Percentiles rank a stretch among this genome's conserved stretches.
phyloP scores from a whole-genome alignment of 2,329 filamentous ascomycete species.

The Pseudogymnoascus sp. region DNA sequence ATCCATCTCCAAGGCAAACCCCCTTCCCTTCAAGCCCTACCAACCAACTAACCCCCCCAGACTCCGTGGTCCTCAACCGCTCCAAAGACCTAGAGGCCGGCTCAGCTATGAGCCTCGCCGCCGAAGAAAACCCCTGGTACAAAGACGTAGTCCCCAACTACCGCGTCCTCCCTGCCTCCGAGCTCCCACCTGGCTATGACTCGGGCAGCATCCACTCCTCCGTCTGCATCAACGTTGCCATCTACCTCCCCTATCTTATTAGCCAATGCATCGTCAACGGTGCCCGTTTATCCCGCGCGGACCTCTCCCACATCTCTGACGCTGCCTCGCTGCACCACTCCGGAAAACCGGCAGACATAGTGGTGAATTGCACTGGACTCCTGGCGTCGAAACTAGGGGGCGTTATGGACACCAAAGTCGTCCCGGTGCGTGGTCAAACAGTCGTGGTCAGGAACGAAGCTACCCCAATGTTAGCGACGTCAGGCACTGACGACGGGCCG shows the following conservation, averaged over 20 bases:
- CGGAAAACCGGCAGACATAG: constrained; percentile 52
- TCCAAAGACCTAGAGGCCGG: constrained; percentile 52
- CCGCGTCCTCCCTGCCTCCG: constrained; percentile 48
- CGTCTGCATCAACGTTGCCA: constrained; percentile 82
- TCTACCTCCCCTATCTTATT: constrained; percentile 82
- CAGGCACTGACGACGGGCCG: constrained; percentile 56
- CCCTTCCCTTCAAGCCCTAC: too few relatives aligned
- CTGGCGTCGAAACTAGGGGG: constrained; percentile 70
- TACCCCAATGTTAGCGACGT: constrained; percentile 51
- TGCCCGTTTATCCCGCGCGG: constrained; percentile 57
- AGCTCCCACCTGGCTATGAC: constrained; percentile 59
- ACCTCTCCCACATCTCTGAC: constrained; percentile 64
- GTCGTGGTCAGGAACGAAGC: constrained; percentile 60
- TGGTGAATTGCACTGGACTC: constrained; percentile 83
- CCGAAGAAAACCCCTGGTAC: constrained; percentile 66
- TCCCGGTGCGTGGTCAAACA: constrained; percentile 73
- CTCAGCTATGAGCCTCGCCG: constrained; percentile 58
- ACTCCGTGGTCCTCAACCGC: constrained; percentile 44
- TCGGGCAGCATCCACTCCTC: constrained; percentile 72
- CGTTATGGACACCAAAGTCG: constrained; percentile 66
- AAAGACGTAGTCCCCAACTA: constrained; percentile 65
- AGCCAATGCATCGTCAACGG: constrained; percentile 71
- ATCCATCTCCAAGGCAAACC: constrained; percentile 66
- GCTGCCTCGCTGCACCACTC: constrained; percentile 55
- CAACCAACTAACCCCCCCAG: constrained; percentile 31